phyloP scores from a whole-genome alignment of 2,329 filamentous ascomycete species.

The Aspergillus novoparasiticus region DNA sequence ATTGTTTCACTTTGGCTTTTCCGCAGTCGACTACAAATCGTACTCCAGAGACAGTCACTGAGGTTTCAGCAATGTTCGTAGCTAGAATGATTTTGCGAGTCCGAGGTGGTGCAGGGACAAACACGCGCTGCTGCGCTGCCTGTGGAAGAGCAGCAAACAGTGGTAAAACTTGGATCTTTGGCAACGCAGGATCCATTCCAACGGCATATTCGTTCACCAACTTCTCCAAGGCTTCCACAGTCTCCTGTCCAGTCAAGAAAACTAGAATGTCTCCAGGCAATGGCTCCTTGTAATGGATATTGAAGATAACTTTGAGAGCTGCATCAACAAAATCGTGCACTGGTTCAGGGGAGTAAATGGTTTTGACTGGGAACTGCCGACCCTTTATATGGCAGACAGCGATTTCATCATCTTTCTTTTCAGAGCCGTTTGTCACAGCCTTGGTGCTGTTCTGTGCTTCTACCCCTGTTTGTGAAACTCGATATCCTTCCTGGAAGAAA shows the following conservation, averaged over 20 bases:
- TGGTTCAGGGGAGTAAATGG: constrained; percentile 71
- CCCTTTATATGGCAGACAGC: constrained; percentile 74
- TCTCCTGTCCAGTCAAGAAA: constrained; percentile 90
- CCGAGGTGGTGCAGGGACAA: constrained; percentile 70
- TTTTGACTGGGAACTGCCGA: constrained; percentile 81
- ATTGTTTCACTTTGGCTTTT: constrained; percentile 93
- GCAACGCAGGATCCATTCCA: constrained; percentile 72
- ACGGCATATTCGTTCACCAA: constrained; percentile 78
- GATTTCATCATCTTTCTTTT: constrained; percentile 40
- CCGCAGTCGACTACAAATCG: constrained; percentile 90
- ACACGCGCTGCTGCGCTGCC: constrained; percentile 81
- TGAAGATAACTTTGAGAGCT: constrained; percentile 78
- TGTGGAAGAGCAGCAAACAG: constrained; percentile 90
- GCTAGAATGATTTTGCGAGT: constrained; percentile 89
- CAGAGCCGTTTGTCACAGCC: constrained; percentile 1
- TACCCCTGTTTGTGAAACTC: constrained; percentile 1
- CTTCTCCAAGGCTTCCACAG: constrained; percentile 79
- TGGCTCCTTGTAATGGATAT: constrained; percentile 83
- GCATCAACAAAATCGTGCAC: constrained; percentile 81
- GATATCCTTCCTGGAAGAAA: constrained; percentile 65
- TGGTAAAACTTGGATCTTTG: constrained; percentile 69
- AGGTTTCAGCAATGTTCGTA: constrained; percentile 98
- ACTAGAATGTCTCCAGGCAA: constrained; percentile 93
- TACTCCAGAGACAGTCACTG: constrained; percentile 91
- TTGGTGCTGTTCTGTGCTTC: background rate